phyloP scores from a whole-genome alignment of 441 rosid genomes.

The Populus hybrid region DNA sequence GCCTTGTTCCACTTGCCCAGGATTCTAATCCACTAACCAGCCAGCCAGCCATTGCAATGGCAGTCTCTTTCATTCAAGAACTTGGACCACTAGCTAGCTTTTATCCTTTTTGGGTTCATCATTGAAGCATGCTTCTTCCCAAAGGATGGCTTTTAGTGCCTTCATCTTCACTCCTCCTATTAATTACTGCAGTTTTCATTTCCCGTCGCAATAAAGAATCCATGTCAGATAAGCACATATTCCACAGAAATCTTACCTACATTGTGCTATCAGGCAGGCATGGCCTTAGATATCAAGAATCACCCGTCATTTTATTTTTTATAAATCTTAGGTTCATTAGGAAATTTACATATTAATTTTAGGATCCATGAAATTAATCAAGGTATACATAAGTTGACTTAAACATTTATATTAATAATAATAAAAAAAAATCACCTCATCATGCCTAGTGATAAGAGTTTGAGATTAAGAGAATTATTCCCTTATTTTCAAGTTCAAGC shows the following conservation, averaged over 20 bases:
- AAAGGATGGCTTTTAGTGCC: constrained; percentile 27
- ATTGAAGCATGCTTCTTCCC: constrained; percentile 29
- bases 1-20: constrained; percentile 20
- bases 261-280: neutral
- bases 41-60: constrained; percentile 15
- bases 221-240: neutral
- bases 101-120: constrained; percentile 13
- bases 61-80: constrained; percentile 19
- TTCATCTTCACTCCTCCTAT: constrained; percentile 26
- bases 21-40: constrained; percentile 26
- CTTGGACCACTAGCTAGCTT: constrained; percentile 15
- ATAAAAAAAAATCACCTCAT: no score
- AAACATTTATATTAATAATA: no score
- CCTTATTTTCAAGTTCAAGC: no score
- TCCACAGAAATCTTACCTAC: neutral
- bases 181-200: constrained; percentile 2
- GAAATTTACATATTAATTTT: no score
- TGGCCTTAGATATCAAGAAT: neutral
- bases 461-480: no score
- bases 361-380: no score
- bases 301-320: neutral
- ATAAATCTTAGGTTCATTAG: no score
- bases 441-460: no score
- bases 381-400: no score
- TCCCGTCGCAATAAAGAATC: constrained; percentile 13